These are phyloP conservation scores for Cicer judaicum DNA, from an alignment of 306 rosid genomes.

Conservation along the genomic window DNA sequence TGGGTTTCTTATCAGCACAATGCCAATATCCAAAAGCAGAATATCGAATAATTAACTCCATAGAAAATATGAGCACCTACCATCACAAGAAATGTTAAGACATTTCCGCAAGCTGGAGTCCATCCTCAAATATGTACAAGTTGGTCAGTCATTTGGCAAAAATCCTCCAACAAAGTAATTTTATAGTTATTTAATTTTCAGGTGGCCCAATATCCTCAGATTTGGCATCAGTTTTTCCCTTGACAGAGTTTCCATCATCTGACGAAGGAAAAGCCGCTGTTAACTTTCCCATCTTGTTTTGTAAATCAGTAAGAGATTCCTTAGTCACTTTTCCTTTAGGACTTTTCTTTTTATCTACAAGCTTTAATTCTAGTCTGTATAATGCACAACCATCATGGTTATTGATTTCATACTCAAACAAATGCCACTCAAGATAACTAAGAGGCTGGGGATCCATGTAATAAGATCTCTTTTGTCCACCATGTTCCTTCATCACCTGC, in stretches of 20 bases:
- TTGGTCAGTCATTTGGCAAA: slow-evolving; percentile 38
- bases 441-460: slow-evolving; percentile 97
- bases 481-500: slow-evolving; percentile 89
- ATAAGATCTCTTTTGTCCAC: slow-evolving; percentile 93
- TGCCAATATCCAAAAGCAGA: no score
- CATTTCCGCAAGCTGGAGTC: slow-evolving; percentile 33
- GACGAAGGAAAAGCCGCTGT: slow-evolving; percentile 63
- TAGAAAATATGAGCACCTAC: slow-evolving; percentile 24
- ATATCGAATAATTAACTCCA: not conserved
- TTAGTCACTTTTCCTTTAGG: slow-evolving; percentile 71
- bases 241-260: slow-evolving; percentile 54
- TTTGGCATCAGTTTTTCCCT: slow-evolving; percentile 58
- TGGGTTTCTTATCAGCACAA: no score
- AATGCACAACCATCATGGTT: slow-evolving; percentile 79
- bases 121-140: slow-evolving; percentile 40
- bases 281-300: slow-evolving; percentile 93
- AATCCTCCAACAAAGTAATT: not conserved
- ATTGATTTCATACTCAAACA: slow-evolving; percentile 82
- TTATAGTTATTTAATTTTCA: slow-evolving; percentile 41
- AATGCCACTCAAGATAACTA: slow-evolving; percentile 86
- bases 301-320: slow-evolving; percentile 86
- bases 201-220: slow-evolving; percentile 52
- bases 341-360: slow-evolving; percentile 81
- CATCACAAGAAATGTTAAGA: slow-evolving; percentile 39
- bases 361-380: slow-evolving; percentile 83